Conservation (phyloP, 768 basidiomycete genomes). For the Lactarius pseudohatsudake region DNA sequence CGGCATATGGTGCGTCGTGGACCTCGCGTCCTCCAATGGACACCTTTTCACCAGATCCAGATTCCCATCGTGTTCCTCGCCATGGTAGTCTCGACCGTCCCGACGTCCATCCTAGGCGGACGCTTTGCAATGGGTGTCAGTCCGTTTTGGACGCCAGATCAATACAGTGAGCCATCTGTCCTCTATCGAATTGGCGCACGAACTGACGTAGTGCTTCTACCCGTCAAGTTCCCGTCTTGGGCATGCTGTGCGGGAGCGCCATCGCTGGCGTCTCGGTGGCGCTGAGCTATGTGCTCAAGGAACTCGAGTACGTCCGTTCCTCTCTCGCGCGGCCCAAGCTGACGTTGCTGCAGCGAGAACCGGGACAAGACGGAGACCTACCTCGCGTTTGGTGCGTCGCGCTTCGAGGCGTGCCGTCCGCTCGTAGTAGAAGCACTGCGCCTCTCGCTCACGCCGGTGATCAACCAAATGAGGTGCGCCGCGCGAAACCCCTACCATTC, state of each 20-base stretch:
- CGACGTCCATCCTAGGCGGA: constrained; percentile 74
- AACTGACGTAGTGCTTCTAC: background rate
- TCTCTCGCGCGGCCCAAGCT: background rate
- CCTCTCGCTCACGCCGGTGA: constrained; percentile 73
- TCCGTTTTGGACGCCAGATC: constrained; percentile 83
- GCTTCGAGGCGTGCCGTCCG: constrained; percentile 81
- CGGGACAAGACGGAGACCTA: constrained; percentile 83
- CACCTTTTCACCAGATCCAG: constrained; percentile 38
- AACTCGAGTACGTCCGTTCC: constrained; percentile 60
- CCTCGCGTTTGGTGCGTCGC: constrained; percentile 81
- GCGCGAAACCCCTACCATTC: background rate
- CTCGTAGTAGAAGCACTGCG: constrained; percentile 77
- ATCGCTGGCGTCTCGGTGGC: constrained; percentile 76
- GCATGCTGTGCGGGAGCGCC: constrained; percentile 83
- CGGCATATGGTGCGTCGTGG: constrained; percentile 60
- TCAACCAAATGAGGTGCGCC: constrained; percentile 80
- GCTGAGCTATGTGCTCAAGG: constrained; percentile 68
- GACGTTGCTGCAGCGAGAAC: constrained; percentile 57
- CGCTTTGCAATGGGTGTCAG: constrained; percentile 71
- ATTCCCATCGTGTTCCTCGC: constrained; percentile 64
- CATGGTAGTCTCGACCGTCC: constrained; percentile 75
- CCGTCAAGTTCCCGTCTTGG: constrained; percentile 68
- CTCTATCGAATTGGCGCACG: background rate
- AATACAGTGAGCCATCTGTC: constrained; percentile 54
- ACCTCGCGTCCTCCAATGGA: background rate